A percentile compares a stretch with the other conserved stretches of the same genome.
These are phyloP conservation scores for Melocanna baccifera DNA, from an alignment of 176 grass and related monocot species.

Conservation along the genomic window DNA sequence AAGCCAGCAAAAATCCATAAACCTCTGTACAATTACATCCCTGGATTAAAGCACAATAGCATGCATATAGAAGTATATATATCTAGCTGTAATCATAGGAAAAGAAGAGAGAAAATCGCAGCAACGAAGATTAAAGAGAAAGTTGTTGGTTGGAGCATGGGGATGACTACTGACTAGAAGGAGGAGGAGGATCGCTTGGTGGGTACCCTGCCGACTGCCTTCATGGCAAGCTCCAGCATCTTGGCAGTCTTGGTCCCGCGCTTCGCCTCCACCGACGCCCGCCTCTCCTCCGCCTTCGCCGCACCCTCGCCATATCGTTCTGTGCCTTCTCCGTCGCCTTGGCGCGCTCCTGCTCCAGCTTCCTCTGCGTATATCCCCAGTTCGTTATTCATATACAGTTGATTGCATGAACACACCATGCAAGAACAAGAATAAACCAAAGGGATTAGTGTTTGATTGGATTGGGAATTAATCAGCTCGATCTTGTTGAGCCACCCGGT, in stretches of 20 bases:
- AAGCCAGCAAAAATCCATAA: background rate
- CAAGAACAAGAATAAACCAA: background rate
- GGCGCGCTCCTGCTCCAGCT: slow-evolving; percentile 59
- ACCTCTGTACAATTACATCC: background rate
- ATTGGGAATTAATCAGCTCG: slow-evolving; percentile 22
- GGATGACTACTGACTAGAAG: background rate
- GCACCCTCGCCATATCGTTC: slow-evolving; percentile 51
- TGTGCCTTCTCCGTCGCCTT: slow-evolving; percentile 71
- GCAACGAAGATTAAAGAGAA: background rate
- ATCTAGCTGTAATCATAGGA: background rate
- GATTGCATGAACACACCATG: background rate
- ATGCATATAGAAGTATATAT: background rate
- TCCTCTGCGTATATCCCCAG: slow-evolving; percentile 32
- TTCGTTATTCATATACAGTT: background rate
- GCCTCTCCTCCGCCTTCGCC: slow-evolving; percentile 57
- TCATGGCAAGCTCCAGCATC: slow-evolving; percentile 58
- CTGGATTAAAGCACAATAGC: background rate
- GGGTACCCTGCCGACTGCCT: slow-evolving; percentile 60
- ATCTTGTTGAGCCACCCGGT: slow-evolving; percentile 50
- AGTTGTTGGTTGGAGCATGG: too few relatives aligned
- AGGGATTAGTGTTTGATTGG: background rate
- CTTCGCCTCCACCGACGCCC: slow-evolving; percentile 60
- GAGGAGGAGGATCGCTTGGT: slow-evolving; percentile 65
- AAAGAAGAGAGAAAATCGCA: background rate
- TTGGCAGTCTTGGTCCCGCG: slow-evolving; percentile 44